These are phyloP conservation scores for Sporothrix dimorphospora DNA, from an alignment of 2,329 filamentous ascomycete genomes.

Conservation along the genomic window DNA sequence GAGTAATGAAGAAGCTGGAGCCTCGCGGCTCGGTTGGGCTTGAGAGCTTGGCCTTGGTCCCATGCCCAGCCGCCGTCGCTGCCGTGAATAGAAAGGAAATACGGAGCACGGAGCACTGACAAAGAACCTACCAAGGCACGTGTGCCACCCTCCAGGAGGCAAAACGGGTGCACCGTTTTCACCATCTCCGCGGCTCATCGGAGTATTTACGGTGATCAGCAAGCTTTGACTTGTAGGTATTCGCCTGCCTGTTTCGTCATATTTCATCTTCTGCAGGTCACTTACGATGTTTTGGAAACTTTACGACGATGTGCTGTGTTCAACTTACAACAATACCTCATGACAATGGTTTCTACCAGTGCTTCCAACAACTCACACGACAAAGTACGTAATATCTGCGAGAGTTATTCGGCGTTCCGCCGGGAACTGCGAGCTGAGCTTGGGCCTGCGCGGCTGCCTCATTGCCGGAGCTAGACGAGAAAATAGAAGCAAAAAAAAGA, in stretches of 20 bases:
- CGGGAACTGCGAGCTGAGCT: not conserved
- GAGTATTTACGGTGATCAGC: not conserved
- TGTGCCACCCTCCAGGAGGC: not conserved
- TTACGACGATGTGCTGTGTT: too few species aligned
- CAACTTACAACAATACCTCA: too few species aligned
- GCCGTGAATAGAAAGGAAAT: slow-evolving; percentile 7
- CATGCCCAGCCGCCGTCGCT: not conserved
- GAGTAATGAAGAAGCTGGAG: not conserved
- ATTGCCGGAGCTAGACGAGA: not conserved
- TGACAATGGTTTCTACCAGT: not conserved
- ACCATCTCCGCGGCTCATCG: slow-evolving; percentile 18
- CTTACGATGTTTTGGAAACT: not conserved
- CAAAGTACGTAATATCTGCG: slow-evolving; percentile 16
- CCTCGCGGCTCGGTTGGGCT: not conserved
- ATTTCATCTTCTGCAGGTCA: not conserved
- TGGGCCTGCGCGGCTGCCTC: not conserved
- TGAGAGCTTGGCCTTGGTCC: not conserved
- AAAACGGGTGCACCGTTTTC: not conserved
- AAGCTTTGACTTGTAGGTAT: not conserved
- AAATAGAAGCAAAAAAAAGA: not conserved
- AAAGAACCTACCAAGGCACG: not conserved
- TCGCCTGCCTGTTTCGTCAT: not conserved
- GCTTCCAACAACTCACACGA: not conserved
- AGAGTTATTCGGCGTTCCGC: not conserved
- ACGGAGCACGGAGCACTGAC: not conserved